Conservation (phyloP, 495 filamentous ascomycete species). For the Beverwykella pulmonaria region DNA sequence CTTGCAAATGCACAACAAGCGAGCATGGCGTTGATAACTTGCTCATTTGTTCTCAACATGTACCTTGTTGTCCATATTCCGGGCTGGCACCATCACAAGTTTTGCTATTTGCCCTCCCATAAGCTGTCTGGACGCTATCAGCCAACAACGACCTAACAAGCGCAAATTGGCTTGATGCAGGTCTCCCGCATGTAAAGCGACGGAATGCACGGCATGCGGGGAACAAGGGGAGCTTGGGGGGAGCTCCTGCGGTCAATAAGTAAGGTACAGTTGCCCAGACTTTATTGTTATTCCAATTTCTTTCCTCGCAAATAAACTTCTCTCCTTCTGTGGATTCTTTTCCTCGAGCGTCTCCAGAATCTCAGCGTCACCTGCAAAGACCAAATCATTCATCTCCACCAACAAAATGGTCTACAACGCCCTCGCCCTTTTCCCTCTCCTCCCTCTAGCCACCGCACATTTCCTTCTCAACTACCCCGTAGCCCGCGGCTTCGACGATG, state of each 20-base stretch:
- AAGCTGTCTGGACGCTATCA: not conserved
- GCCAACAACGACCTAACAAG: constrained; percentile 19
- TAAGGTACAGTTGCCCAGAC: constrained; percentile 16
- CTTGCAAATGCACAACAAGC: not conserved
- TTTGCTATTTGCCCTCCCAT: not conserved
- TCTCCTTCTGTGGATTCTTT: not conserved
- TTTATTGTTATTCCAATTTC: not conserved
- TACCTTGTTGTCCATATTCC: not conserved
- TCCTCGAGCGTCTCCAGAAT: not conserved
- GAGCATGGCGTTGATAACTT: constrained; percentile 11
- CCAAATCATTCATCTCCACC: not conserved
- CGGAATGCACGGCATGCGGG: constrained; percentile 23
- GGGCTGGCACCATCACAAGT: not conserved
- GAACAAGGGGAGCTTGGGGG: constrained; percentile 6
- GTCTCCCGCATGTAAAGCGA: not conserved
- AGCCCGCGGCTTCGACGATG: constrained; percentile 58
- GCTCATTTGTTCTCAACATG: constrained; percentile 29
- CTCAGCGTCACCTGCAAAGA: not conserved
- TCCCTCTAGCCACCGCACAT: constrained; percentile 56
- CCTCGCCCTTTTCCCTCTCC: constrained; percentile 32
- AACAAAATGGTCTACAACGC: constrained; percentile 30
- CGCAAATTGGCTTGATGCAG: constrained; percentile 22
- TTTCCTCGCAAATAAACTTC: not conserved
- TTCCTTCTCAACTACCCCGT: constrained; percentile 62
- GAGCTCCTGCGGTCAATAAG: constrained; percentile 18